Evolutionary conservation across 345 rosid species (phyloP).

Genomic region (Nasturtium officinale): DNA sequence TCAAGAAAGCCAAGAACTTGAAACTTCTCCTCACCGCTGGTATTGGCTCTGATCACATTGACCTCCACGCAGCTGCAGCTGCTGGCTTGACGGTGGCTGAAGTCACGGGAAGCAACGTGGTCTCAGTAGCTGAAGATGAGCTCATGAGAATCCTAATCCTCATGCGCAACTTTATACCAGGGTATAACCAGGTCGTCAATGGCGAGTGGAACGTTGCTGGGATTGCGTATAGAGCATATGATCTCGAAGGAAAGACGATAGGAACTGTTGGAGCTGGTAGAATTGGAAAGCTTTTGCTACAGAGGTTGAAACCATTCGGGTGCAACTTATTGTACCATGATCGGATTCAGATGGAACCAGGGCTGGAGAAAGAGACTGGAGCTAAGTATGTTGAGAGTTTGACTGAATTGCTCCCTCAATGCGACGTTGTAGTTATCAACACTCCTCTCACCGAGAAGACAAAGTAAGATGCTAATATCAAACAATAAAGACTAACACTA

Average conservation of each 20-base stretch:
- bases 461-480: conserved; percentile 40
- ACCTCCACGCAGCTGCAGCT: conserved; percentile 82
- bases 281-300: conserved; percentile 84
- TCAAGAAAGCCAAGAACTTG: conserved; percentile 84
- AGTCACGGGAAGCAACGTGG: conserved; percentile 92
- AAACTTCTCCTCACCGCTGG: conserved; percentile 94
- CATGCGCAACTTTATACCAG: conserved; percentile 85
- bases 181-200: conserved; percentile 71
- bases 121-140: conserved; percentile 94
- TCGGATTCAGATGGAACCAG: conserved; percentile 72
- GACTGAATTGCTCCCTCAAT: conserved; percentile 79
- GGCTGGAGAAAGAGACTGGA: conserved; percentile 67
- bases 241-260: conserved; percentile 92
- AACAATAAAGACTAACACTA: neutral
- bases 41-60: conserved; percentile 92
- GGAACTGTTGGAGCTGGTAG: conserved; percentile 95
- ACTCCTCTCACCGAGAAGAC: conserved; percentile 90
- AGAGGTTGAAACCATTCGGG: conserved; percentile 85
- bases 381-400: conserved; percentile 83
- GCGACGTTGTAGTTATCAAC: conserved; percentile 85
- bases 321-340: conserved; percentile 90
- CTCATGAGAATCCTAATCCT: conserved; percentile 94
- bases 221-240: conserved; percentile 82
- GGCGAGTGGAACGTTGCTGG: conserved; percentile 98
- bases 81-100: conserved; percentile 93